Evolutionary conservation across 768 basidiomycete genomes (phyloP).

Genomic region (Boletales sp.): DNA sequence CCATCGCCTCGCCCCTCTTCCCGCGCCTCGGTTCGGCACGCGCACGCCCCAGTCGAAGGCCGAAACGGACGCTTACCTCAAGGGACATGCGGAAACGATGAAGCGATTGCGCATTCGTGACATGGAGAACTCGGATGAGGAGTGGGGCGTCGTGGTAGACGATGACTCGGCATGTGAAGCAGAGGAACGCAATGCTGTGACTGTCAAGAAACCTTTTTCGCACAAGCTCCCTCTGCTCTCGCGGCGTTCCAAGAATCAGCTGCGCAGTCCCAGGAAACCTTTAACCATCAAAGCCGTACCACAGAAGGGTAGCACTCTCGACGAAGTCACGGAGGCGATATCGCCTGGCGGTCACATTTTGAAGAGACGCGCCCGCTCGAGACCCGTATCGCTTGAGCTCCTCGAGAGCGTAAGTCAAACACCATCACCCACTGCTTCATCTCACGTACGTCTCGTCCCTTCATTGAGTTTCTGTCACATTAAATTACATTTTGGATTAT

Average conservation of each 20-base stretch:
- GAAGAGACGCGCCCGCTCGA: slow-evolving; percentile 70
- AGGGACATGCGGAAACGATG: slow-evolving; percentile 60
- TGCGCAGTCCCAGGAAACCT: slow-evolving; percentile 29
- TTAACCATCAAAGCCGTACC: slow-evolving; percentile 21
- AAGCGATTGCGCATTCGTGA: slow-evolving; percentile 61
- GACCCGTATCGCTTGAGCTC: slow-evolving; percentile 67
- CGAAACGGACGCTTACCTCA: slow-evolving; percentile 36
- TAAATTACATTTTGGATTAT: neutral
- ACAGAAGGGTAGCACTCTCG: slow-evolving; percentile 41
- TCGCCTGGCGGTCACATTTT: slow-evolving; percentile 75
- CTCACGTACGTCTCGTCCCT: slow-evolving; percentile 14
- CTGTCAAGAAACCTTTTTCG: slow-evolving; percentile 33
- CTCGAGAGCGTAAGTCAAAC: slow-evolving; percentile 48
- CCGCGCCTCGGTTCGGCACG: slow-evolving; percentile 27
- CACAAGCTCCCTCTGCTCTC: slow-evolving; percentile 18
- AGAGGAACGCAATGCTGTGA: slow-evolving; percentile 36
- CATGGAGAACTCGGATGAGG: slow-evolving; percentile 43
- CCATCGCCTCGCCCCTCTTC: slow-evolving; percentile 33
- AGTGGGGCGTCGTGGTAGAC: slow-evolving; percentile 38
- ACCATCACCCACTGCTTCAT: slow-evolving; percentile 38
- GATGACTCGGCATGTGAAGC: slow-evolving; percentile 54
- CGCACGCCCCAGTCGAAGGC: slow-evolving; percentile 34
- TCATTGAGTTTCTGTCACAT: neutral
- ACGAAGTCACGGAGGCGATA: slow-evolving; percentile 64
- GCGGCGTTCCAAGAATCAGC: slow-evolving; percentile 26